Evolutionary conservation across 1,139 yeast species (phyloP).

Genomic region (Diutina neorugosa): DNA sequence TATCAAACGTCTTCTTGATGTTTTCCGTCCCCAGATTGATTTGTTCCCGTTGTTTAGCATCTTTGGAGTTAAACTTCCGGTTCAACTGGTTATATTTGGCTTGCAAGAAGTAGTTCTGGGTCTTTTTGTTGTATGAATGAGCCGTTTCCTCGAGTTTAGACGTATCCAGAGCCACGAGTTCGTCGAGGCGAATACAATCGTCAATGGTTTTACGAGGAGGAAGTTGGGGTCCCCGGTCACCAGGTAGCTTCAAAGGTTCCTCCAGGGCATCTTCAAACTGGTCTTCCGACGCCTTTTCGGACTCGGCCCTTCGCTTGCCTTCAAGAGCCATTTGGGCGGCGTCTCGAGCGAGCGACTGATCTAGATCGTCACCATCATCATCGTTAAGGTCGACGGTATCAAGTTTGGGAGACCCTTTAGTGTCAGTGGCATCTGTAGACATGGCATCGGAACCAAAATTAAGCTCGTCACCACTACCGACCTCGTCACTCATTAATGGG

Average conservation of each 20-base stretch:
- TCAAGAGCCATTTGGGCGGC: conserved; percentile 2
- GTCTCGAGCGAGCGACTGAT: neutral
- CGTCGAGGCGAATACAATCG: conserved; percentile 18
- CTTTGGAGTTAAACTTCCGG: conserved; percentile 19
- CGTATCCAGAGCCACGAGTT: conserved; percentile 11
- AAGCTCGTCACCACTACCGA: neutral
- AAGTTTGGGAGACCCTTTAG: neutral
- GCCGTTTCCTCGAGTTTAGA: neutral
- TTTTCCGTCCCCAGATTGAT: conserved; percentile 48
- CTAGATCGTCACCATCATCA: neutral
- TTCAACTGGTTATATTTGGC: conserved; percentile 22
- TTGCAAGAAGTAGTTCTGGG: conserved; percentile 15
- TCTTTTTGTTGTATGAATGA: conserved; percentile 2
- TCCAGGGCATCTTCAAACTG: neutral
- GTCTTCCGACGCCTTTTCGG: neutral
- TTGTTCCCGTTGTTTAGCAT: conserved; percentile 28
- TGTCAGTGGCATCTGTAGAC: neutral
- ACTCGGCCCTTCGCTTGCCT: neutral
- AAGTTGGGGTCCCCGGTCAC: neutral
- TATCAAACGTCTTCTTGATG: conserved; percentile 51
- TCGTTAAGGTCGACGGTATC: neutral
- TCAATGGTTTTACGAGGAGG: conserved; percentile 20
- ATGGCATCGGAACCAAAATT: neutral
- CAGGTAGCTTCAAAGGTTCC: neutral
- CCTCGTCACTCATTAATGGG: too few relatives aligned